These are phyloP conservation scores for Hypoxylon sp. DNA, from an alignment of 2,329 filamentous ascomycete species.

Conservation along the genomic window DNA sequence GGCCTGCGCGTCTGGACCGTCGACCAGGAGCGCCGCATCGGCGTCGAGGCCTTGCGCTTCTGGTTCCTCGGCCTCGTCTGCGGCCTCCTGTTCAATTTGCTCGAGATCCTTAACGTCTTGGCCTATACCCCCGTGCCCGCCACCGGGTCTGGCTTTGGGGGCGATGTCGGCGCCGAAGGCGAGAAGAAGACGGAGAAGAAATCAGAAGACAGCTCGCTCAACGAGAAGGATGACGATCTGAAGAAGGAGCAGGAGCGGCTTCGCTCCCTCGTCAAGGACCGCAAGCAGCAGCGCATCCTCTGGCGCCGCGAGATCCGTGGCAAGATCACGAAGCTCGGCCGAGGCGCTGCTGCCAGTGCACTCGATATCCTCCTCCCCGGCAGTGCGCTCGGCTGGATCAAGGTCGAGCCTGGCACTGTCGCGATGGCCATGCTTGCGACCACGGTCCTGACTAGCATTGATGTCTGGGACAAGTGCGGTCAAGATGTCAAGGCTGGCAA, in stretches of 20 bases:
- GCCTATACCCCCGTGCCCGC: constrained; percentile 49
- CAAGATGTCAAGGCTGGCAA: constrained; percentile 35
- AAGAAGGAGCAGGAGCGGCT: constrained; percentile 49
- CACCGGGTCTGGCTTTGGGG: constrained; percentile 41
- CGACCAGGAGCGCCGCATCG: constrained; percentile 55
- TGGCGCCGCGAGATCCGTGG: constrained; percentile 44
- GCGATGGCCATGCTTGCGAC: constrained; percentile 67
- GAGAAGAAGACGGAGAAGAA: constrained; percentile 19
- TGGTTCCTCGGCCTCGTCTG: constrained; percentile 71
- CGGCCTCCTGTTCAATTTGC: constrained; percentile 54
- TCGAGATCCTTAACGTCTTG: constrained; percentile 52
- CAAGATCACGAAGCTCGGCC: constrained; percentile 50
- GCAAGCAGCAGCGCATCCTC: constrained; percentile 45
- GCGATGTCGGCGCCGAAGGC: background rate
- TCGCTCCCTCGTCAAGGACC: constrained; percentile 45
- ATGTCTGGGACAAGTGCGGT: constrained; percentile 66
- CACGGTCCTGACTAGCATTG: constrained; percentile 65
- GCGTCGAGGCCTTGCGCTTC: constrained; percentile 70
- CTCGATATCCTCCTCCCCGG: constrained; percentile 71
- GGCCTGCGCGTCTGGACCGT: constrained; percentile 61
- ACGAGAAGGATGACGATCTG: constrained; percentile 25
- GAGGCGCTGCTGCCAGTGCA: constrained; percentile 62
- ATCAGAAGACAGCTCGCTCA: constrained; percentile 17
- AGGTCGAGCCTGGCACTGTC: constrained; percentile 58
- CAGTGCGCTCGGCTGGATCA: constrained; percentile 66